These are phyloP conservation scores for Didymella sp. DNA, from an alignment of 2,329 filamentous ascomycete species.

Conservation along the genomic window DNA sequence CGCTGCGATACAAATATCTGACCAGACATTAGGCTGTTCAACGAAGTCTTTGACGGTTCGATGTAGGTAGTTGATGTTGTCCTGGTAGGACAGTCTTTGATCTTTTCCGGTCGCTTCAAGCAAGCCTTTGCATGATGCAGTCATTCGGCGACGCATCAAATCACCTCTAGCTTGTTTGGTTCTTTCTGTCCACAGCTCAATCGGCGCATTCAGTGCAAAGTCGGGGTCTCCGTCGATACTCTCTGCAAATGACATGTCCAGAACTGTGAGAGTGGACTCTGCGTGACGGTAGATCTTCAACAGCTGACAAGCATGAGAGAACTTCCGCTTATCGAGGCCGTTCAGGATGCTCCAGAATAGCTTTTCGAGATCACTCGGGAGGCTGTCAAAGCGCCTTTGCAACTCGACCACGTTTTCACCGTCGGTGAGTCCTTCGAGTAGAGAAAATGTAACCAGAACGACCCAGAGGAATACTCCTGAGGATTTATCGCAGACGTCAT, in stretches of 20 bases:
- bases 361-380: constrained; percentile 22
- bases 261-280: constrained; percentile 4
- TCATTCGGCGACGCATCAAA: constrained; percentile 8
- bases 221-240: constrained; percentile 4
- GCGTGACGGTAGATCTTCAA: constrained; percentile 20
- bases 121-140: constrained; percentile 19
- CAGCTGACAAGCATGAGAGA: constrained; percentile 19
- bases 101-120: constrained; percentile 13
- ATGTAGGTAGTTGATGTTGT: constrained; percentile 16
- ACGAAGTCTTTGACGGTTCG: constrained; percentile 23
- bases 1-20: background rate
- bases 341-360: constrained; percentile 24
- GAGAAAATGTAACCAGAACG: constrained; percentile 16
- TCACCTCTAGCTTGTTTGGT: background rate
- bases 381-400: constrained; percentile 10
- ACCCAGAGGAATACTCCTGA: constrained; percentile 29
- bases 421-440: constrained; percentile 17
- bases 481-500: constrained; percentile 19
- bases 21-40: background rate
- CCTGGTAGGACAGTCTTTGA: background rate
- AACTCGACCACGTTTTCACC: constrained; percentile 17
- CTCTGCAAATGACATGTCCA: constrained; percentile 22
- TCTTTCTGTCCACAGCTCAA: background rate
- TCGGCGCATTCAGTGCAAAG: background rate
- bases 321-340: constrained; percentile 10